A percentile compares a stretch with the other conserved stretches of the same genome.
These are phyloP conservation scores for Bipolaris cookei DNA, from an alignment of 2,329 filamentous ascomycete genomes.

Conservation along the genomic window DNA sequence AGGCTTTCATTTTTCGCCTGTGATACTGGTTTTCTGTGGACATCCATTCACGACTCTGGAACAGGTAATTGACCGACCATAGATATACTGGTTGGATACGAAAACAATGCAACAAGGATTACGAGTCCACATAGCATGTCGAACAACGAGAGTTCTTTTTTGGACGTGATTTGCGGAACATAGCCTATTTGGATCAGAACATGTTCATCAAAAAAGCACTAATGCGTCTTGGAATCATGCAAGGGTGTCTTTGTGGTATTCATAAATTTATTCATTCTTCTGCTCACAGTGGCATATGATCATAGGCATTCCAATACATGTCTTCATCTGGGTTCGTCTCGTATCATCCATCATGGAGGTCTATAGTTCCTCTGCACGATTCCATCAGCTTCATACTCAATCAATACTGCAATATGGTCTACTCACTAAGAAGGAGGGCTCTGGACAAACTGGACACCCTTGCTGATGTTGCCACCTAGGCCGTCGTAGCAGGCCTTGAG, in stretches of 20 bases:
- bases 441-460: constrained; percentile 89
- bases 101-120: no score
- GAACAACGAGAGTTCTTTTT: no score
- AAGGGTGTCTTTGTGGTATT: background rate
- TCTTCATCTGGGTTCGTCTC: constrained; percentile 20
- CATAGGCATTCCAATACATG: constrained; percentile 15
- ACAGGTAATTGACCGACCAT: no score
- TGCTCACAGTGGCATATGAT: constrained; percentile 9
- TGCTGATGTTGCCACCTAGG: constrained; percentile 90
- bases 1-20: no score
- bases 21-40: no score
- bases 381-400: constrained; percentile 10
- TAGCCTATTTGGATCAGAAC: background rate
- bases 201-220: background rate
- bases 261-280: constrained; percentile 8
- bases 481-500: constrained; percentile 76
- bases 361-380: constrained; percentile 29
- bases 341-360: constrained; percentile 17
- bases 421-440: constrained; percentile 68
- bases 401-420: background rate
- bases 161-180: no score
- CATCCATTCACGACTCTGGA: no score
- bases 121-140: no score
- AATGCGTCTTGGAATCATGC: background rate
- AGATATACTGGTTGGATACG: no score